Evolutionary conservation across 1,139 yeast genomes (phyloP), one percentile per base, ranked within the genome.

Genomic region (Saccharomyces hybrid): DNA sequence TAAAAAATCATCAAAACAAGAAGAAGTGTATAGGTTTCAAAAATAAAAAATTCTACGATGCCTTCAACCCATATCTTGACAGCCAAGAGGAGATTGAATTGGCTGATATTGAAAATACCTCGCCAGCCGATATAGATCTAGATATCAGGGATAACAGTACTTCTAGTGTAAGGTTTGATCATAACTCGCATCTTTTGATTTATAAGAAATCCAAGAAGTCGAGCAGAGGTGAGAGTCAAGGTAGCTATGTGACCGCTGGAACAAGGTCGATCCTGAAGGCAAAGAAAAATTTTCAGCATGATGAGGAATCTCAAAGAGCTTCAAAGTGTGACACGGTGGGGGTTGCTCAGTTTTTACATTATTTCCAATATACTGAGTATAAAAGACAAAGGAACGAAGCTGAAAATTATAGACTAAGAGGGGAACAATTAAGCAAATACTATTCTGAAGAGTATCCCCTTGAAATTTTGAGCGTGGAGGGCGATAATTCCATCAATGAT

Each of bases 301-400:
- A 53, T 7, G 54, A 59, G 16, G 69, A 66, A 50, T 58, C 52
- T 9, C 52, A 50, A 31, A 58, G 62, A 41, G 70, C 67, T 3
- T 57, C 55, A 27, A 52, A 54, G 26, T 67, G 69, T 48, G 70
- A 67, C 41, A 53, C 53, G 11, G 67, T 65, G 8, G 63, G 59
- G 14, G 56, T 63, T 1, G 54, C 57, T n/a, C 54, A 61, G 3
- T 65, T 66, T 47, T 49, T 66, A 44, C 49, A 55, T 14, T 54
- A 55, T 27, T 61, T 67, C 42, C 58, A 60, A 29, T 52, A 58
- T 11, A 61, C 60, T 46, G 70, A 67, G 54, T 56, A 57, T 26
- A 56, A 58, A 50, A 58, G 60, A 14, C 55, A 58, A 27, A 44
- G 53, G 31, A 65, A 63, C 14, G 67, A 59, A 32, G 41, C 47